phyloP scores from a whole-genome alignment of 805 yeast species.

The Sugiyamaella marilandica region DNA sequence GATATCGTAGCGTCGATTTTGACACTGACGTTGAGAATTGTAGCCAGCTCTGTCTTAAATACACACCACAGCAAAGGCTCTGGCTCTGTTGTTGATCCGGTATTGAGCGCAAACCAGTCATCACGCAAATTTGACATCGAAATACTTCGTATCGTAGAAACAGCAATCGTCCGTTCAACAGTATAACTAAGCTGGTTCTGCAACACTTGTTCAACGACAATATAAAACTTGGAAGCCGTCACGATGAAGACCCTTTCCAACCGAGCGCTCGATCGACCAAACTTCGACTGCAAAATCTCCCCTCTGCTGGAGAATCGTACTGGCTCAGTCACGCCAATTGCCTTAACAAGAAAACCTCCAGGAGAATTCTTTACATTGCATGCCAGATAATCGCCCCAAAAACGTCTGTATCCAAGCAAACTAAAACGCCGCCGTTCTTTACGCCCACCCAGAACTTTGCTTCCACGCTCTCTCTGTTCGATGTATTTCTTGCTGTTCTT shows the following conservation, averaged over 20 bases:
- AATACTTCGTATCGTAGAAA: slow-evolving; percentile 54
- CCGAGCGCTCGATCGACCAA: slow-evolving; percentile 87
- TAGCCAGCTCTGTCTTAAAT: slow-evolving; percentile 84
- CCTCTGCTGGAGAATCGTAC: slow-evolving; percentile 79
- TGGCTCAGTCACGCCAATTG: slow-evolving; percentile 60
- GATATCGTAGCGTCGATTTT: slow-evolving; percentile 65
- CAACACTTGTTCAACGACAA: slow-evolving; percentile 67
- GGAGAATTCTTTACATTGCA: slow-evolving; percentile 71
- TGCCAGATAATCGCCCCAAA: slow-evolving; percentile 88
- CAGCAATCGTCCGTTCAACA: slow-evolving; percentile 60
- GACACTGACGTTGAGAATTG: slow-evolving; percentile 62
- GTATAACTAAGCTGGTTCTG: slow-evolving; percentile 56
- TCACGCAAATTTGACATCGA: slow-evolving; percentile 76
- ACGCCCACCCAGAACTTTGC: slow-evolving; percentile 58
- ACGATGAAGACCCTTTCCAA: slow-evolving; percentile 67
- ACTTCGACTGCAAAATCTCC: slow-evolving; percentile 75
- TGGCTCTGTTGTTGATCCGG: slow-evolving; percentile 53
- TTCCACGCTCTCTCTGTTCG: slow-evolving; percentile 81
- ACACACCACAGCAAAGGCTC: slow-evolving; percentile 76
- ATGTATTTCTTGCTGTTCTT: slow-evolving; percentile 78
- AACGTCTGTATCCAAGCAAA: slow-evolving; percentile 80
- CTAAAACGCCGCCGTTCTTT: slow-evolving; percentile 91
- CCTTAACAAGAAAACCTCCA: slow-evolving; percentile 70
- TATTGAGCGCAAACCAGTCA: slow-evolving; percentile 80
- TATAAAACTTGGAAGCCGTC: slow-evolving; percentile 56